phyloP scores from a whole-genome alignment of 169 alveolate species.

The Eimeria maxima region DNA sequence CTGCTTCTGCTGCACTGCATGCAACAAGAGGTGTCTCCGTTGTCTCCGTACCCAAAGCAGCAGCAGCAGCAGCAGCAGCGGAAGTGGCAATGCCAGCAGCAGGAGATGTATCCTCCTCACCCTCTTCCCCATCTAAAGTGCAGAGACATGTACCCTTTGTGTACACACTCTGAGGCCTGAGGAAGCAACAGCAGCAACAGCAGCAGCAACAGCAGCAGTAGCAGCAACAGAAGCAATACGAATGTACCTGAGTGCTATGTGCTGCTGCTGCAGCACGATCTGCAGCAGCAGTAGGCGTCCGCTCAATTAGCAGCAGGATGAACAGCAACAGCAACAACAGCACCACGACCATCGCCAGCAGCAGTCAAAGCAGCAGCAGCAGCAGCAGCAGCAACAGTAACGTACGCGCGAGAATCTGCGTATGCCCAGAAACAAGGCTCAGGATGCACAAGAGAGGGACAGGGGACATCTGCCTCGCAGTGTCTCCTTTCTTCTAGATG shows the following conservation, averaged over 20 bases:
- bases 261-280: not conserved
- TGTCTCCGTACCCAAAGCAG: not conserved
- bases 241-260: too few relatives aligned
- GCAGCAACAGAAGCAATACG: not conserved
- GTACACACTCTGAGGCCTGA: constrained; percentile 45
- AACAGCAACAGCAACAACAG: too few relatives aligned
- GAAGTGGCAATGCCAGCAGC: too few relatives aligned
- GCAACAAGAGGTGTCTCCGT: not conserved
- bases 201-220: constrained; percentile 16
- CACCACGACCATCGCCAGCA: not conserved
- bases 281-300: too few relatives aligned
- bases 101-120: too few relatives aligned
- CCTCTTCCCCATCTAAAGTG: not conserved
- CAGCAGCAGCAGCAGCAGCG: too few relatives aligned
- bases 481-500: not conserved
- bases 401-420: not conserved
- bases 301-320: too few relatives aligned
- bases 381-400: constrained; percentile 31
- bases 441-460: constrained; percentile 6
- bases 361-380: not conserved
- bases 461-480: not conserved
- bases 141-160: constrained; percentile 13
- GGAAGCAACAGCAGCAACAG: constrained; percentile 27
- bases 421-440: constrained; percentile 50
- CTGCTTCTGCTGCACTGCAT: constrained; percentile 44